These are phyloP conservation scores for Exophiala lecanii-corni DNA, from an alignment of 2,329 filamentous ascomycete species.

Conservation along the genomic window DNA sequence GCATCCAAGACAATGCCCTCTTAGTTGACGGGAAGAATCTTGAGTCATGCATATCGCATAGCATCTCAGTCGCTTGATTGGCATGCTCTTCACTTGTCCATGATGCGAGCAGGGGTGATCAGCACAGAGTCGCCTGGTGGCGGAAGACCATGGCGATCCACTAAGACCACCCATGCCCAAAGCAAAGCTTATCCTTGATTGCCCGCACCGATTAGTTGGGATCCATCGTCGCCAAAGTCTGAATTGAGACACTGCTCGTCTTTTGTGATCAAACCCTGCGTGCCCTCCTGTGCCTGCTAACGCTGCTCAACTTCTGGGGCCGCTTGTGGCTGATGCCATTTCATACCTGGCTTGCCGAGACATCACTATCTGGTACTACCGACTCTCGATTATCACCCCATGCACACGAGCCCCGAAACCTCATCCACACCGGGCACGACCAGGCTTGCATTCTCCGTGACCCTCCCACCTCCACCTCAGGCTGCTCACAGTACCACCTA, in stretches of 20 bases:
- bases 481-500: no score
- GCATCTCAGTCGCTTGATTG: no score
- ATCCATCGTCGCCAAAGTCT: conserved; percentile 5
- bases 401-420: conserved; percentile 15
- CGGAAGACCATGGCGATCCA: conserved; percentile 13
- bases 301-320: conserved; percentile 3
- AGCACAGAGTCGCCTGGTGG: conserved; percentile 9
- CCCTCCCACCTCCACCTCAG: no score
- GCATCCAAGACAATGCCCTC: no score
- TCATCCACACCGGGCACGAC: conserved; percentile 15
- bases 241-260: not conserved
- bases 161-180: not conserved
- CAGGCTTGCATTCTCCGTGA: no score
- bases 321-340: conserved; percentile 20
- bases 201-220: conserved; percentile 5
- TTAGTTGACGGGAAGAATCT: no score
- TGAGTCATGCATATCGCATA: no score
- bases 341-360: conserved; percentile 22
- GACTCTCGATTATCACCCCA: conserved; percentile 9
- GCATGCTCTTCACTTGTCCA: no score
- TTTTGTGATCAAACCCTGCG: not conserved
- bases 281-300: no score
- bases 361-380: conserved; percentile 23
- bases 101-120: conserved; percentile 11
- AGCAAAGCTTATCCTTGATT: conserved; percentile 21